Percentiles rank a stretch among this genome's conserved stretches.
phyloP scores from a whole-genome alignment of 768 basidiomycete genomes.

The Tulasnella sp. region DNA sequence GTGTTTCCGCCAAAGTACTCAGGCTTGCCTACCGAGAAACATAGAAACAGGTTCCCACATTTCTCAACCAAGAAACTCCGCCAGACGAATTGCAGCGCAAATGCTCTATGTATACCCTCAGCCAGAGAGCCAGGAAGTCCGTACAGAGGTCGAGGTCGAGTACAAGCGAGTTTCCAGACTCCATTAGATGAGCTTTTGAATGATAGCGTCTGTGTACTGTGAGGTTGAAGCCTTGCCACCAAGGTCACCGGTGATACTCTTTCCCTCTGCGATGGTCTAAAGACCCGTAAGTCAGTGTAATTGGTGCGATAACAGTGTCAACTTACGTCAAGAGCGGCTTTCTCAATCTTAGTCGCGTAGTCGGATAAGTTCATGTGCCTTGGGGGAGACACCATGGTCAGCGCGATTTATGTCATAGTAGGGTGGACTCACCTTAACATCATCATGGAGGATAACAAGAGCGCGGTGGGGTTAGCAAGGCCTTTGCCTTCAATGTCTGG shows the following conservation, averaged over 20 bases:
- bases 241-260: conserved; percentile 86
- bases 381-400: conserved; percentile 18
- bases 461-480: conserved; percentile 97
- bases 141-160: too few relatives aligned
- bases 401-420: not conserved
- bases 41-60: too few relatives aligned
- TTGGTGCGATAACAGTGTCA: not conserved
- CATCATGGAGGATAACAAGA: conserved; percentile 90
- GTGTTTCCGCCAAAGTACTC: too few relatives aligned
- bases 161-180: too few relatives aligned
- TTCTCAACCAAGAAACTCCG: too few relatives aligned
- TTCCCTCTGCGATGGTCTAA: conserved; percentile 95
- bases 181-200: conserved; percentile 52
- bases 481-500: conserved; percentile 99
- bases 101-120: too few relatives aligned
- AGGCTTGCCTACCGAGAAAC: too few relatives aligned
- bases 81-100: too few relatives aligned
- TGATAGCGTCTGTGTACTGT: conserved; percentile 83
- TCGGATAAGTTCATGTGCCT: conserved; percentile 88
- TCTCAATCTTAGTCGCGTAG: conserved; percentile 80
- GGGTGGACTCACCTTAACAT: conserved; percentile 67
- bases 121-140: too few relatives aligned
- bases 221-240: conserved; percentile 84
- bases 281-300: not conserved
- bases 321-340: conserved; percentile 76